Evolutionary conservation across 352 stramenopile genomes (phyloP).

Genomic region (Pythium phragmitis): DNA sequence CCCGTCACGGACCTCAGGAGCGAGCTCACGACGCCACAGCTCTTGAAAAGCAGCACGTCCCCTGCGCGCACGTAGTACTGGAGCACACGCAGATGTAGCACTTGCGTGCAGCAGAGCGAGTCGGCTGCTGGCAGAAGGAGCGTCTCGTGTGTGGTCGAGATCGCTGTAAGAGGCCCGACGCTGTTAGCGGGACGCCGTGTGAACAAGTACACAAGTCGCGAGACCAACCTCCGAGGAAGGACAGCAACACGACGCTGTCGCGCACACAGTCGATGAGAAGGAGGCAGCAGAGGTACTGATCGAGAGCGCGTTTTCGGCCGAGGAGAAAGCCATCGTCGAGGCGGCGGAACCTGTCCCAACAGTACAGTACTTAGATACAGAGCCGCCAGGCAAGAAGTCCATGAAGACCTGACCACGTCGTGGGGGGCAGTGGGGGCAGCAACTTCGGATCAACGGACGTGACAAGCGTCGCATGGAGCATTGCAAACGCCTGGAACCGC

Average conservation of each 20-base stretch:
- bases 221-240: slow-evolving; percentile 54
- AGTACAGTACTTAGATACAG: neutral
- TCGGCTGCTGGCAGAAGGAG: slow-evolving; percentile 3
- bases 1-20: slow-evolving; percentile 51
- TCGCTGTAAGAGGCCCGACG: neutral
- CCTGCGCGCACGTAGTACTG: slow-evolving; percentile 47
- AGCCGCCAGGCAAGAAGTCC: neutral
- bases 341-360: slow-evolving; percentile 28
- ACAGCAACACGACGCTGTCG: slow-evolving; percentile 43
- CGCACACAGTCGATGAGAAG: slow-evolving; percentile 41
- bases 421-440: slow-evolving; percentile 39
- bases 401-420: slow-evolving; percentile 33
- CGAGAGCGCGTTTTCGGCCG: slow-evolving; percentile 35
- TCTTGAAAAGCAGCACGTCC: slow-evolving; percentile 65
- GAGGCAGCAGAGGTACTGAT: slow-evolving; percentile 46
- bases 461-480: slow-evolving; percentile 30
- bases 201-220: neutral
- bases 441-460: neutral
- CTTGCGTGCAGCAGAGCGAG: slow-evolving; percentile 34
- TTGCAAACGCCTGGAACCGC: slow-evolving; percentile 48
- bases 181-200: neutral
- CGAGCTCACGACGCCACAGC: slow-evolving; percentile 39
- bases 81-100: slow-evolving; percentile 62
- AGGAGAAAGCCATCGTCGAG: slow-evolving; percentile 45
- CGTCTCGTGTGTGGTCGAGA: slow-evolving; percentile 12